Conservation (phyloP, 2,329 filamentous ascomycete species). For the Acrocalymma vagum region DNA sequence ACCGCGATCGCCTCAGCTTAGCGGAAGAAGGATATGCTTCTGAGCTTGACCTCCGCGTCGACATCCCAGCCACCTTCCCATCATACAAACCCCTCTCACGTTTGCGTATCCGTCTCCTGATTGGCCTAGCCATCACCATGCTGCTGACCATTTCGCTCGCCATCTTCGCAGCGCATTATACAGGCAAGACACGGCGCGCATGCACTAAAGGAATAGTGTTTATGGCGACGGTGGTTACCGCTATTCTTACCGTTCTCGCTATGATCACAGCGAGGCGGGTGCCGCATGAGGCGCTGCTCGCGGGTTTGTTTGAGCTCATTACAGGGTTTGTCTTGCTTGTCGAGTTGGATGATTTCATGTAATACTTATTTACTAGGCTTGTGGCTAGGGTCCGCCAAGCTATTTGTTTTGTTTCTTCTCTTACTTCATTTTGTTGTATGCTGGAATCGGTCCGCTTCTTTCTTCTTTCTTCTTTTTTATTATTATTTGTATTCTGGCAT, state of each 20-base stretch:
- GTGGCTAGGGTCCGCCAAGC: no score
- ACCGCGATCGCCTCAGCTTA: constrained; percentile 6
- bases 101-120: constrained; percentile 20
- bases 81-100: constrained; percentile 11
- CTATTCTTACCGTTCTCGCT: constrained; percentile 23
- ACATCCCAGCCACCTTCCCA: neutral
- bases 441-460: no score
- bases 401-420: no score
- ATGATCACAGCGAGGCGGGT: constrained; percentile 29
- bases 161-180: constrained; percentile 18
- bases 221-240: constrained; percentile 24
- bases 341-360: constrained; percentile 31
- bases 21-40: constrained; percentile 22
- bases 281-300: constrained; percentile 29
- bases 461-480: no score
- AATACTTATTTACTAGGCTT: no score
- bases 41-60: neutral
- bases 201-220: constrained; percentile 32
- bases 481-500: no score
- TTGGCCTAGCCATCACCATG: constrained; percentile 16
- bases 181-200: constrained; percentile 22
- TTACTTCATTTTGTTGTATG: no score
- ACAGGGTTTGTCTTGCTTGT: constrained; percentile 34
- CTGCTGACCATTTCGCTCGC: constrained; percentile 20
- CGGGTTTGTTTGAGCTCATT: constrained; percentile 28